These are phyloP conservation scores for Hypoxylon fuscum DNA, from an alignment of 495 filamentous ascomycete species.

Conservation along the genomic window DNA sequence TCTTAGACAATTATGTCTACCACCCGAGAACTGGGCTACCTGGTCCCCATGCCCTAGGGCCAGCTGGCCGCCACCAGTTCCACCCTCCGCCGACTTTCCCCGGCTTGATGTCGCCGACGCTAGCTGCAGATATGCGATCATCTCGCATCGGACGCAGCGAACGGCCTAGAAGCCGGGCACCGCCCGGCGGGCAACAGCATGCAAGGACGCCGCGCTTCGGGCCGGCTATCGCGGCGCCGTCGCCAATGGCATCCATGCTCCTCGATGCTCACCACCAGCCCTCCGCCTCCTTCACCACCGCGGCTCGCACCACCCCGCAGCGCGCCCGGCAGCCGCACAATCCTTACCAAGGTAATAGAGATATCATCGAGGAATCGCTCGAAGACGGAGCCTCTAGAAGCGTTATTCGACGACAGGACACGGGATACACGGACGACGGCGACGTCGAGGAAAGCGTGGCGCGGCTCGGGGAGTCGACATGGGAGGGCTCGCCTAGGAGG, in stretches of 20 bases:
- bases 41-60: slow-evolving; percentile 52
- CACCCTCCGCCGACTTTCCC: slow-evolving; percentile 84
- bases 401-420: slow-evolving; percentile 73
- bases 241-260: slow-evolving; percentile 76
- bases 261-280: slow-evolving; percentile 91
- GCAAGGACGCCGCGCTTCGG: slow-evolving; percentile 46
- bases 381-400: slow-evolving; percentile 69
- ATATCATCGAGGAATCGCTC: slow-evolving; percentile 58
- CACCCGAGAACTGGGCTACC: slow-evolving; percentile 67
- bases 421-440: slow-evolving; percentile 62
- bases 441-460: slow-evolving; percentile 60
- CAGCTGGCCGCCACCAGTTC: slow-evolving; percentile 67
- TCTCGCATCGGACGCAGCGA: slow-evolving; percentile 60
- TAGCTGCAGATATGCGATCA: slow-evolving; percentile 63
- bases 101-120: slow-evolving; percentile 69
- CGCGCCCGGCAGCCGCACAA: slow-evolving; percentile 51
- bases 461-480: slow-evolving; percentile 60
- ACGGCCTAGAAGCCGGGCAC: slow-evolving; percentile 45
- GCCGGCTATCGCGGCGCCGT: slow-evolving; percentile 50
- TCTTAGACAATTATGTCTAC: slow-evolving; percentile 85
- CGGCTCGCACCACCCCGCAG: slow-evolving; percentile 53
- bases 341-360: slow-evolving; percentile 50
- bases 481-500: slow-evolving; percentile 57
- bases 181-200: slow-evolving; percentile 18
- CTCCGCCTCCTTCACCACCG: slow-evolving; percentile 53